Evolutionary conservation across 768 basidiomycete species (phyloP).

Genomic region (Floccularia luteovirens): DNA sequence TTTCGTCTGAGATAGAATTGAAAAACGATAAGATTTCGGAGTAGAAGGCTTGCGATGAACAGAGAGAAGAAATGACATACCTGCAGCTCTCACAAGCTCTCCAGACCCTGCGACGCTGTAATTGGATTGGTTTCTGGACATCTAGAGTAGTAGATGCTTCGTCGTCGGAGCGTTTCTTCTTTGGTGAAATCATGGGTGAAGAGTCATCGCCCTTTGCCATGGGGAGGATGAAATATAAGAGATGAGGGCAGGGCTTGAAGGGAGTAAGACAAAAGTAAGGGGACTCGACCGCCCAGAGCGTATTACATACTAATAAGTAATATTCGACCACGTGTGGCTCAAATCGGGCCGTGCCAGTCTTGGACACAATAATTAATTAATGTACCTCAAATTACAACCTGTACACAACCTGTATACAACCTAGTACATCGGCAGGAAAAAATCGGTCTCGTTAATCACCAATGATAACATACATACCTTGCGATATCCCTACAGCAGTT

Average conservation of each 20-base stretch:
- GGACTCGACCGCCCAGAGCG: too few species aligned
- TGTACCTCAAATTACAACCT: too few species aligned
- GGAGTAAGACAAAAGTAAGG: conserved; percentile 13
- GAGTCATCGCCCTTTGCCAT: conserved; percentile 48
- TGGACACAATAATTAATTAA: too few species aligned
- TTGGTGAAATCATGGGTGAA: conserved; percentile 41
- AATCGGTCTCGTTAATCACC: too few species aligned
- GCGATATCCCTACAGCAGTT: too few species aligned
- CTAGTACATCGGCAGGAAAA: too few species aligned
- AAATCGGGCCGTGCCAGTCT: too few species aligned
- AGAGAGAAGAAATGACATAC: conserved; percentile 30
- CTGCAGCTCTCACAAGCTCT: conserved; percentile 87
- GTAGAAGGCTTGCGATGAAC: conserved; percentile 9
- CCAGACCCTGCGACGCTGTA: conserved; percentile 80
- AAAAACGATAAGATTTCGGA: conserved; percentile 7
- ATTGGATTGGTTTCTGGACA: conserved; percentile 60
- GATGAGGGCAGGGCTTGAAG: conserved; percentile 10
- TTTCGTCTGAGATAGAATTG: conserved; percentile 50
- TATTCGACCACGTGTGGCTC: too few species aligned
- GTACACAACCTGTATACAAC: too few species aligned
- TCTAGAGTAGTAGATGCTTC: conserved; percentile 55
- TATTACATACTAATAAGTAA: too few species aligned
- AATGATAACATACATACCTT: too few species aligned
- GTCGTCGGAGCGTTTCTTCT: conserved; percentile 71
- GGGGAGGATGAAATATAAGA: conserved; percentile 13